phyloP scores from a whole-genome alignment of 352 stramenopile genomes.

The Elongisporangium prolatum region DNA sequence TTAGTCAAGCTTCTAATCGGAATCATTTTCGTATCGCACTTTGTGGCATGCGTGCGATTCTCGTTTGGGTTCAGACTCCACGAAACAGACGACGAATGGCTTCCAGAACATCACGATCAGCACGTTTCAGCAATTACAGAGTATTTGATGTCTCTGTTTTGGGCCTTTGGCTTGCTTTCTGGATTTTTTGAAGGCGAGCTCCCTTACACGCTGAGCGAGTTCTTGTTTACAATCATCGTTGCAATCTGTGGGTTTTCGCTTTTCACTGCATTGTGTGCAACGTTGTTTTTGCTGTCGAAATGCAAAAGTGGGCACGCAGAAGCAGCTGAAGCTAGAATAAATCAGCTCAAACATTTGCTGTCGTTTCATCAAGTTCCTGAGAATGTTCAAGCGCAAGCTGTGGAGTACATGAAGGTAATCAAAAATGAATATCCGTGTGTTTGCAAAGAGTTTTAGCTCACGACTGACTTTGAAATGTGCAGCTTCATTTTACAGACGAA shows the following conservation, averaged over 20 bases:
- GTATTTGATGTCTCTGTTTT: constrained; percentile 58
- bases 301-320: constrained; percentile 64
- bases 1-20: constrained; percentile 41
- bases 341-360: constrained; percentile 68
- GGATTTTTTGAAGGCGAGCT: constrained; percentile 70
- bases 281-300: constrained; percentile 79
- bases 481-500: constrained; percentile 64
- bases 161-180: constrained; percentile 59
- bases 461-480: constrained; percentile 1
- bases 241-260: constrained; percentile 61
- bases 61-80: constrained; percentile 49
- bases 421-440: no score
- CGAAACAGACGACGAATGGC: constrained; percentile 39
- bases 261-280: constrained; percentile 65
- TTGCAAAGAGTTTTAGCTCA: no score
- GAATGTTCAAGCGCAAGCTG: constrained; percentile 42
- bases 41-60: constrained; percentile 52
- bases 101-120: constrained; percentile 22
- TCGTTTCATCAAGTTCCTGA: constrained; percentile 63
- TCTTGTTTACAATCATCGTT: constrained; percentile 65
- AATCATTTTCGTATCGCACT: constrained; percentile 49
- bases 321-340: constrained; percentile 54
- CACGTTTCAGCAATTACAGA: not conserved
- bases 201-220: constrained; percentile 36
- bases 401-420: constrained; percentile 67